Conservation (phyloP, 2,329 filamentous ascomycete genomes). For the Dothideomycetidae sp. region DNA sequence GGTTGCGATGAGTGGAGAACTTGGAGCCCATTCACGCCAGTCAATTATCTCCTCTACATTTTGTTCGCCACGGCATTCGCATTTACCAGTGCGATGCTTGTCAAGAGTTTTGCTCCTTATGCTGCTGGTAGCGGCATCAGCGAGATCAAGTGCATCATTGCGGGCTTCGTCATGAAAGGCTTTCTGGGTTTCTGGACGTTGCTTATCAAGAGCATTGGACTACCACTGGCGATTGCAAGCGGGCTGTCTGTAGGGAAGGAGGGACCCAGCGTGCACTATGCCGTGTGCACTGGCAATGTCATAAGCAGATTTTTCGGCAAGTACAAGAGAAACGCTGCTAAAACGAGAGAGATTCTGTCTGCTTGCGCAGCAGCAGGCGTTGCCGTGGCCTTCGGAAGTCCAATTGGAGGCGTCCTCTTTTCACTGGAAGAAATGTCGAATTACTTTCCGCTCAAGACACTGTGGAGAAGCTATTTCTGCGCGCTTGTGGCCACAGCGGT, state of each 20-base stretch:
- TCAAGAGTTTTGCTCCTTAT: constrained; percentile 87
- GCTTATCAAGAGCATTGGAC: constrained; percentile 79
- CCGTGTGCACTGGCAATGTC: constrained; percentile 92
- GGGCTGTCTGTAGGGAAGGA: constrained; percentile 94
- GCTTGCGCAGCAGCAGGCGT: constrained; percentile 91
- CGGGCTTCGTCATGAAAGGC: constrained; percentile 97
- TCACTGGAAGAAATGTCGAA: constrained; percentile 96
- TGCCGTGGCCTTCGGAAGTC: constrained; percentile 90
- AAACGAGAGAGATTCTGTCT: constrained; percentile 87
- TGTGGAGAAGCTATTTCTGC: constrained; percentile 98
- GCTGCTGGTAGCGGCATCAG: constrained; percentile 93
- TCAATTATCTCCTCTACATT: constrained; percentile 84
- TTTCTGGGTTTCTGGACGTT: constrained; percentile 87
- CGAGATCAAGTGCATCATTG: constrained; percentile 98
- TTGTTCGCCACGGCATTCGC: constrained; percentile 65
- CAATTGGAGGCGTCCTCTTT: constrained; percentile 91
- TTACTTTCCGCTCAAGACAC: constrained; percentile 89
- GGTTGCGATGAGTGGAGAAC: constrained; percentile 79
- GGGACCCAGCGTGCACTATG: constrained; percentile 96
- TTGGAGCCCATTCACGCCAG: constrained; percentile 64
- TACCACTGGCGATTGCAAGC: constrained; percentile 85
- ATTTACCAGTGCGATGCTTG: constrained; percentile 65
- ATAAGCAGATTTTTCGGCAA: constrained; percentile 87
- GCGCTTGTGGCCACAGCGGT: constrained; percentile 89
- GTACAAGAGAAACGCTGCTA: constrained; percentile 80